These are phyloP conservation scores for Xanthoconium purpureum DNA, from an alignment of 768 basidiomycete species.

Conservation along the genomic window DNA sequence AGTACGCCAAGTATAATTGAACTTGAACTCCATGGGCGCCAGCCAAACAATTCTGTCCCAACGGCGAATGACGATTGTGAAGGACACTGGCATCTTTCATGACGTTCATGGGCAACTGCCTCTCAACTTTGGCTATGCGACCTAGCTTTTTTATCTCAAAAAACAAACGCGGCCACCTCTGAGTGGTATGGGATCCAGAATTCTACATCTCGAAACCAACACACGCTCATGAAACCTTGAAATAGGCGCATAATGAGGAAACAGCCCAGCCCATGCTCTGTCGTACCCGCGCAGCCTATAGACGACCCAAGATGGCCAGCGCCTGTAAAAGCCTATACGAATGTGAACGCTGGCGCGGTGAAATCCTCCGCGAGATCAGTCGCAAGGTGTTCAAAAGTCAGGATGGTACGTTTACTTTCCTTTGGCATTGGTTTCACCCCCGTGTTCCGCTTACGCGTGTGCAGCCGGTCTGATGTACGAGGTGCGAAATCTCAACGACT, in stretches of 20 bases:
- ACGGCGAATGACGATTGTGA: too few species aligned
- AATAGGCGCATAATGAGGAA: conserved; percentile 94
- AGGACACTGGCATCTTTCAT: too few species aligned
- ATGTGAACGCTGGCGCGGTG: conserved; percentile 94
- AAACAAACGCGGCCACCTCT: too few species aligned
- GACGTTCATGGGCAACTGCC: too few species aligned
- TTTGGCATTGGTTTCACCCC: background rate
- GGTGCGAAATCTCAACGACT: conserved; percentile 93
- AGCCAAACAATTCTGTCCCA: too few species aligned
- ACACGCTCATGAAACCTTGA: background rate
- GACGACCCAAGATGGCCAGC: conserved; percentile 89
- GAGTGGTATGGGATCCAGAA: too few species aligned
- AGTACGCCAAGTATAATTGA: too few species aligned
- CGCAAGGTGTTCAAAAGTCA: conserved; percentile 98
- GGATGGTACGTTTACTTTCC: conserved; percentile 59
- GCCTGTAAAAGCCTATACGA: conserved; percentile 89
- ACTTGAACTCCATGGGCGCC: too few species aligned
- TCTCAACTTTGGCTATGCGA: too few species aligned
- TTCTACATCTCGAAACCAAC: too few species aligned
- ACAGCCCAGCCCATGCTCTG: conserved; percentile 95
- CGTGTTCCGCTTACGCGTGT: background rate
- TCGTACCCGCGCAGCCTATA: conserved; percentile 70
- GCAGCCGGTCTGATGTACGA: conserved; percentile 51
- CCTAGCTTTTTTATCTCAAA: too few species aligned
- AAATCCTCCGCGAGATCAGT: conserved; percentile 91